These are phyloP conservation scores for Wickerhamomyces sp. DNA, from an alignment of 1,139 yeast genomes.

Conservation along the genomic window DNA sequence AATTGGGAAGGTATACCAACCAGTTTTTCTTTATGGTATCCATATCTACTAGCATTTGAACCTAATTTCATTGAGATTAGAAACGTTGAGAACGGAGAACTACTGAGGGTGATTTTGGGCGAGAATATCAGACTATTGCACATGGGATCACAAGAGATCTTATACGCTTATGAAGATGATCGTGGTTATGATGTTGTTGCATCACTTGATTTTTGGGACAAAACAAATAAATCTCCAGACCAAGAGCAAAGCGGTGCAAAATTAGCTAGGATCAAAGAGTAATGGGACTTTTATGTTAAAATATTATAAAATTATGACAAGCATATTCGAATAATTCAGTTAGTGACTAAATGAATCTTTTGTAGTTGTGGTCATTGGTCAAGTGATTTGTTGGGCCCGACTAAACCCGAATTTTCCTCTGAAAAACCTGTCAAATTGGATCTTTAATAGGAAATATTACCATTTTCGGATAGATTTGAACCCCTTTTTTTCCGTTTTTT, in stretches of 20 bases:
- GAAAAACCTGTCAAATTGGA: background rate
- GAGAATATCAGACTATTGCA: slow-evolving; percentile 87
- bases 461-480: background rate
- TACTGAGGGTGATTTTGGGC: slow-evolving; percentile 88
- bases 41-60: slow-evolving; percentile 88
- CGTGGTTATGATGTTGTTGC: slow-evolving; percentile 89
- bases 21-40: slow-evolving; percentile 89
- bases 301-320: no score
- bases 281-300: background rate
- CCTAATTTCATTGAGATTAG: slow-evolving; percentile 87
- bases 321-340: no score
- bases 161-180: slow-evolving; percentile 89
- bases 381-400: no score
- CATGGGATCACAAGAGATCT: slow-evolving; percentile 87
- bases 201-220: slow-evolving; percentile 80
- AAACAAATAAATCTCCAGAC: slow-evolving; percentile 10
- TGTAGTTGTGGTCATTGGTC: no score
- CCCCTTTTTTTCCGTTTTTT: background rate
- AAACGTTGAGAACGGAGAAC: slow-evolving; percentile 81
- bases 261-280: slow-evolving; percentile 18
- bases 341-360: no score
- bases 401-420: background rate
- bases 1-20: slow-evolving; percentile 98
- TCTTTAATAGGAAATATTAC: background rate
- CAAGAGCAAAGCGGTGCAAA: background rate